Base-by-base conservation (phyloP, 163 green algal species). In the Prototheca stagnorum region DNA sequence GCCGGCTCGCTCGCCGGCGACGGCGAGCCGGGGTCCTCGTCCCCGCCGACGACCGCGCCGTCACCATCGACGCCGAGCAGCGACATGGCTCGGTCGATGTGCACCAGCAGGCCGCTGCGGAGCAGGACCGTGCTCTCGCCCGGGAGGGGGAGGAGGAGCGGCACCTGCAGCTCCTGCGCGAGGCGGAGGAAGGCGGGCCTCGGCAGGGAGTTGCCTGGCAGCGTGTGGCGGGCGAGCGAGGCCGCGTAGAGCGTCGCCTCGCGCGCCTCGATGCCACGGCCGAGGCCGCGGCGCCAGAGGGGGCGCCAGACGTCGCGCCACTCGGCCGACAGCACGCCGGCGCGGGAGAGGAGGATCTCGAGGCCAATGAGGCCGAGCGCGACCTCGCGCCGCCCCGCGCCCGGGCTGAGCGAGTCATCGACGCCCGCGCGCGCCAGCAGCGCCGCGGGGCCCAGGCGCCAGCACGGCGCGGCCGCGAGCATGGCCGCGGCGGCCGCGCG, bases 81-180 rank as follows among this genome's bases (percentile, higher is more conserved):
- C 37, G 53, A 41, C 56, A 73, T 61, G 58, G 70, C 54, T 47
- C 66, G 73, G 20, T 67, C 62, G 3, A 88, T 53, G 65, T 86
- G 74, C 26, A 54, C 25, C 37, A 78, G 59, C 45, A 78, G 52
- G 21, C 74, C 77, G 5, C 63, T 62, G 22, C 66, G 59, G 45
- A 86, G 51, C 24, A 83, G 43, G 1, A 73, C 54, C 16, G 84
- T 67, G 19, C 45, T 63, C 29, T 82, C 68, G 44, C 54, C 57
- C 0, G 57, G 61, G 9, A 35, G 44, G 11, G 79, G 79, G 31
- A 84, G 78, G 54, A 67, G 68, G 17, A 86, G 65, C 33, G 70
- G 69, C 59, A 68, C 84, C 36, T 62, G 39, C n/a, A 53, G 39
- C 24, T 77, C 56, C 2, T 43, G 35, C 11, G 56, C 59, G 21